Evolutionary conservation across 139 green algal genomes (phyloP), one percentile per base, ranked within the genome.

Genomic region (Chlamydomonas incerta): DNA sequence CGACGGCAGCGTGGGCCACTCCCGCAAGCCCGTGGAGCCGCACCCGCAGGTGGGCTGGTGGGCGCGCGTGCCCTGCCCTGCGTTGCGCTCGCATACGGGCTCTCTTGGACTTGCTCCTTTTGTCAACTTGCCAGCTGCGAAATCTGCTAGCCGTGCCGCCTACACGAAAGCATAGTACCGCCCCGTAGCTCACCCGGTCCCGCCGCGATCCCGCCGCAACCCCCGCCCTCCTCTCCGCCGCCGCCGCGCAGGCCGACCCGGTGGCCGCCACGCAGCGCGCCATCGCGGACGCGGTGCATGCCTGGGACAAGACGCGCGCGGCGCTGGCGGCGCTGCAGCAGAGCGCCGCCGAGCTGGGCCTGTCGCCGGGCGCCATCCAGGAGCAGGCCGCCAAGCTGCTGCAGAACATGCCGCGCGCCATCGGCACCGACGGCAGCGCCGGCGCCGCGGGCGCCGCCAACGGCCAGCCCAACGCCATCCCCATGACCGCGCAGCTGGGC

Each of bases 301-400:
- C 62, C 11, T 60, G 58, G 60, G 76, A 83, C 41, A 65, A 63
- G 41, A 83, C 77, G 17, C 62, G 37, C 1, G 63, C 41, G n/a
- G 63, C 77, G 23, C 18, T 83, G 5, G 55, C 58, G n/a, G 76
- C 76, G 41, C 76, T 83, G 62, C 76, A 83, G 35, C 50, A 68
- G 31, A 66, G 31, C 77, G 62, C 77, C 41, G 77, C 41, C 3
- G 46, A 11, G 21, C 79, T 74, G n/a, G 79, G 79, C 13, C 46
- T 85, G 2, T 55, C 79, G 4, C 65, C 79, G 24, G 46, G 50
- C 14, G 65, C 63, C 28, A 50, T 75, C n/a, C 24, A 66, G 11
- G 65, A 85, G 1, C 29, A 55, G 29, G 65, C 65, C 17, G 29
- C 79, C n/a, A 35, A 34, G 65, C 46, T 85, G 63, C 41, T 74